Conservation (phyloP, 116 monocot species). For the Zostera marina region DNA sequence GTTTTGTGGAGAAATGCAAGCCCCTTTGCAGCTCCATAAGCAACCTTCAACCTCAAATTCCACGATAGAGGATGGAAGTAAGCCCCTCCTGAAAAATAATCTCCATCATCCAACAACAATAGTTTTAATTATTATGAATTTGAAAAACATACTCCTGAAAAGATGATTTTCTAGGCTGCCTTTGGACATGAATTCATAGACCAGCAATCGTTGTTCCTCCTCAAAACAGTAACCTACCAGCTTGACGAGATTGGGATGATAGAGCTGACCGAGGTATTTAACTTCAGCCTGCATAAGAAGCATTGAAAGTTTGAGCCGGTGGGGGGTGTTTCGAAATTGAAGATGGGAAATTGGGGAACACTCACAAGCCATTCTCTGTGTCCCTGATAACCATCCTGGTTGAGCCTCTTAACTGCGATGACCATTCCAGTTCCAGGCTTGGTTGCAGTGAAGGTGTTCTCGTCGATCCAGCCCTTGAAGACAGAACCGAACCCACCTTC, state of each 20-base stretch:
- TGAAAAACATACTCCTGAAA: slow-evolving; percentile 27
- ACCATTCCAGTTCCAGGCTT: slow-evolving; percentile 39
- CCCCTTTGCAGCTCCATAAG: slow-evolving; percentile 43
- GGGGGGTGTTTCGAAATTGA: neutral
- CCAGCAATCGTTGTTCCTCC: slow-evolving; percentile 48
- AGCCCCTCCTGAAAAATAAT: slow-evolving; percentile 23
- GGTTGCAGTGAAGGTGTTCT: slow-evolving; percentile 17
- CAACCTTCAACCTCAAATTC: slow-evolving; percentile 41
- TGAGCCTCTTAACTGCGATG: slow-evolving; percentile 52
- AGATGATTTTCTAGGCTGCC: slow-evolving; percentile 63
- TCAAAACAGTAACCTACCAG: slow-evolving; percentile 49
- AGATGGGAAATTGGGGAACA: neutral
- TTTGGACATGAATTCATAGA: slow-evolving; percentile 57
- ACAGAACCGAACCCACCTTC: slow-evolving; percentile 48
- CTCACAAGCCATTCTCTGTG: slow-evolving; percentile 47
- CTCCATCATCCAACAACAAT: no score
- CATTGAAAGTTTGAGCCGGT: neutral
- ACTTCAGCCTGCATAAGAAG: slow-evolving; percentile 26
- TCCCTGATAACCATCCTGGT: slow-evolving; percentile 37
- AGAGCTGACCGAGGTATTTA: slow-evolving; percentile 35
- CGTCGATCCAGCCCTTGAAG: slow-evolving; percentile 48
- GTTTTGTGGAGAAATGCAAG: slow-evolving; percentile 44
- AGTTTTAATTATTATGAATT: neutral
- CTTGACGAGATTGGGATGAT: slow-evolving; percentile 49
- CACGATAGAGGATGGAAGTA: slow-evolving; percentile 51